Base-by-base conservation (phyloP, 2,329 filamentous ascomycete species). In the Ceratocystis papillata region DNA sequence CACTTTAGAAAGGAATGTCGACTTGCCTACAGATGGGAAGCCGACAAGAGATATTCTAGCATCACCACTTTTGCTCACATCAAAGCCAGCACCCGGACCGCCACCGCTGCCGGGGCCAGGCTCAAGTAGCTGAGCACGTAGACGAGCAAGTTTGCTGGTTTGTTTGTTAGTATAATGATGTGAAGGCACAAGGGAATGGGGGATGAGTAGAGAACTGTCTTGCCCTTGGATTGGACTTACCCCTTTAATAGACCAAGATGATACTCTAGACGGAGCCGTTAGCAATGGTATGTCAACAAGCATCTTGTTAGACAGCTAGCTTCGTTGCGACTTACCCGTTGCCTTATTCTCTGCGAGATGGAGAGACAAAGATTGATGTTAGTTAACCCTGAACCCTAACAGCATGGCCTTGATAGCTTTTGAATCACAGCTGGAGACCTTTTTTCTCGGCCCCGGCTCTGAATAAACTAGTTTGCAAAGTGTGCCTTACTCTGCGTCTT, bases 21-120 rank as follows among this genome's bases (percentile, higher is more conserved):
- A 99, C 79, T 99, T 99, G 75, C 94, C 94, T 63, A 99, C 94
- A 0, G 95, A 99, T 0, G 95, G 94, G 72, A 99, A 99, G n/a
- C 94, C 94, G 65, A 99, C 95, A 1, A 99, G 84, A 1, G 95
- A 91, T 77, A 99, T 97, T 73, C 94, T 86, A 15, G 94, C 94
- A 79, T 99, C 94, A 69, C 94, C 94, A 70, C 88, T 93, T 78
- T 99, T 99, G 75, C 88, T 94, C 53, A 99, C 94, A 73, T 93
- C 89, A 75, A 95, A 99, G 8, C 94, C 94, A 2, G 87, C 78
- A 28, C 94, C 93, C 17, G 85, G 88, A 10, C 89, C 87, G 17
- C 85, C 83, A 45, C 90, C 89, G 8, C 89, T 80, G 50, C 92
- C 92, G 2, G 88, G 87, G 0, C 83, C 87, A 57, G 94, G 94